Percentiles rank a stretch among this genome's conserved stretches.
Conservation (phyloP, 805 yeast genomes). For the Sugiyamaella qingdaonensis region DNA sequence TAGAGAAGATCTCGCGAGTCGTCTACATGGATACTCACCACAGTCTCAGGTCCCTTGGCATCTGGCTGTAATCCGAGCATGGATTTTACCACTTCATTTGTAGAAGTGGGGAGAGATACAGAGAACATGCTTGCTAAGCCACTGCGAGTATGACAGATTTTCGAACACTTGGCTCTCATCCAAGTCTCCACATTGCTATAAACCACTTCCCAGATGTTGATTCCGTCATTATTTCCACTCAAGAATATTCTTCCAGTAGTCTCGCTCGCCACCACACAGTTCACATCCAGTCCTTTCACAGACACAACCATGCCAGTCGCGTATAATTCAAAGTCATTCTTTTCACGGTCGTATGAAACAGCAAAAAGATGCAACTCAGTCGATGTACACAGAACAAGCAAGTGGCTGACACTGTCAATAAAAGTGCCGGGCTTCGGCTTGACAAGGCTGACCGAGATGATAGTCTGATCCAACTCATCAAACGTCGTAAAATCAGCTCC, state of each 20-base stretch:
- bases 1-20: conserved; percentile 73
- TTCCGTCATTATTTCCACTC: conserved; percentile 71
- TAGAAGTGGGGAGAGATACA: background rate
- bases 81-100: background rate
- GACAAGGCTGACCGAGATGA: conserved; percentile 70
- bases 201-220: conserved; percentile 79
- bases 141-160: conserved; percentile 71
- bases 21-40: conserved; percentile 68
- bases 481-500: conserved; percentile 69
- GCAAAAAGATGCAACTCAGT: conserved; percentile 74
- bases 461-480: conserved; percentile 76
- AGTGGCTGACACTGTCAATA: conserved; percentile 66
- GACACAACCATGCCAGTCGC: conserved; percentile 82
- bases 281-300: conserved; percentile 70
- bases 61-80: background rate
- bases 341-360: conserved; percentile 45
- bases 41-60: conserved; percentile 46
- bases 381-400: conserved; percentile 76
- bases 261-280: conserved; percentile 54
- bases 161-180: conserved; percentile 78
- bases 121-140: conserved; percentile 20
- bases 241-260: conserved; percentile 77
- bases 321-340: conserved; percentile 56
- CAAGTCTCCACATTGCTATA: conserved; percentile 82
- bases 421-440: conserved; percentile 79